Conservation (phyloP, 768 basidiomycete species). For the Podaxis carcinomalis region DNA sequence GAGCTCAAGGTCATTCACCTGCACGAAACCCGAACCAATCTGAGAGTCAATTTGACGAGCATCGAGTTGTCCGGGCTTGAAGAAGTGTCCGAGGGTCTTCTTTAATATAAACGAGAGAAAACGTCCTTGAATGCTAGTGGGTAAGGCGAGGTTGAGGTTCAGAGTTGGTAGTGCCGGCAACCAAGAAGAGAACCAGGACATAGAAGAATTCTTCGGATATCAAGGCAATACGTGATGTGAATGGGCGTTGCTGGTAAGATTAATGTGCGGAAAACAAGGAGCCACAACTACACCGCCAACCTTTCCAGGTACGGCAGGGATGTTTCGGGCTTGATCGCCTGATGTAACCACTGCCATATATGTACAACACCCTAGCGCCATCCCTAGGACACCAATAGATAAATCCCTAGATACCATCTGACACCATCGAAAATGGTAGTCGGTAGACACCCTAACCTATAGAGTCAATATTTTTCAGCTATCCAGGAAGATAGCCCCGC, state of each 20-base stretch:
- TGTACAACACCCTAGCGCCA: too few species aligned
- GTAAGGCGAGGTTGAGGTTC: slow-evolving; percentile 63
- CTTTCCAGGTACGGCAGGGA: too few species aligned
- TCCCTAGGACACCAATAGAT: too few species aligned
- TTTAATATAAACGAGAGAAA: slow-evolving; percentile 89
- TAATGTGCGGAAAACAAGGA: not conserved
- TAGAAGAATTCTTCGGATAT: slow-evolving; percentile 10
- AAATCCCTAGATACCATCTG: too few species aligned
- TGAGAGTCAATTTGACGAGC: slow-evolving; percentile 85
- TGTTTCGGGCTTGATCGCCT: too few species aligned
- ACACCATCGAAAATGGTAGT: too few species aligned
- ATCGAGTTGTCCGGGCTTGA: slow-evolving; percentile 89
- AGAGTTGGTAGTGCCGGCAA: slow-evolving; percentile 63
- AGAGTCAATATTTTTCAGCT: too few species aligned
- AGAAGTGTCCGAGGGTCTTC: slow-evolving; percentile 77
- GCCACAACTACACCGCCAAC: not conserved
- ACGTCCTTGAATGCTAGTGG: slow-evolving; percentile 74
- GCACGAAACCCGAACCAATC: slow-evolving; percentile 86
- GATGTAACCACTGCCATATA: too few species aligned
- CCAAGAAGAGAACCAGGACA: slow-evolving; percentile 54
- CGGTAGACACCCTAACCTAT: too few species aligned
- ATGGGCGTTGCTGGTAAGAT: not conserved
- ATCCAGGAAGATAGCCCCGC: too few species aligned
- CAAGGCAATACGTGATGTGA: not conserved
- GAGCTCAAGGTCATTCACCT: slow-evolving; percentile 80